A percentile compares a stretch with the other conserved stretches of the same genome.
Conservation (phyloP, 305 asterid species). For the Petunia hybrid region DNA sequence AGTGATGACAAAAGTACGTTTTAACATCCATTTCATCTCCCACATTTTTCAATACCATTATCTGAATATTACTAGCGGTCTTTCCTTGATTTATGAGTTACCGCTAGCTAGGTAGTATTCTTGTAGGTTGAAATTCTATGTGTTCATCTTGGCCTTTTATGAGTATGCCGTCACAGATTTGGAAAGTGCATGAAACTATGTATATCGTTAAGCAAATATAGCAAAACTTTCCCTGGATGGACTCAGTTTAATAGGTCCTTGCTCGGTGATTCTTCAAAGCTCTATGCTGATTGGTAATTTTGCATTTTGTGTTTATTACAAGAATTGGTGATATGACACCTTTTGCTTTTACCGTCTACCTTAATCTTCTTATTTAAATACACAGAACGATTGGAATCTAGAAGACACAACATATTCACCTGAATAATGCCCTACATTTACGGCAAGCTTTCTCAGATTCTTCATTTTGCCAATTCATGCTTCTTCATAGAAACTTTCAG, state of each 20-base stretch:
- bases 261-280: neutral
- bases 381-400: neutral
- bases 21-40: conserved; percentile 27
- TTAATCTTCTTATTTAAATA: neutral
- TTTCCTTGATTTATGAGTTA: conserved; percentile 6
- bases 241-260: neutral
- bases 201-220: neutral
- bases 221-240: neutral
- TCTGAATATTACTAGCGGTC: conserved; percentile 22
- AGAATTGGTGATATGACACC: neutral
- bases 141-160: no score
- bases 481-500: neutral
- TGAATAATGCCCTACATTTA: conserved; percentile 12
- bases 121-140: conserved; percentile 4
- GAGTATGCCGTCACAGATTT: conserved; percentile 1
- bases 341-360: conserved; percentile 9
- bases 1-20: conserved; percentile 77
- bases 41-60: conserved; percentile 20
- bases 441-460: neutral
- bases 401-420: conserved; percentile 18
- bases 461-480: neutral
- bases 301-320: conserved; percentile 5
- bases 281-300: conserved; percentile 6
- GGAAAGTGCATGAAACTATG: neutral
- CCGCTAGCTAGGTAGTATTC: conserved; percentile 12